phyloP scores from a whole-genome alignment of 768 basidiomycete species.

The Lentinula boryana region DNA sequence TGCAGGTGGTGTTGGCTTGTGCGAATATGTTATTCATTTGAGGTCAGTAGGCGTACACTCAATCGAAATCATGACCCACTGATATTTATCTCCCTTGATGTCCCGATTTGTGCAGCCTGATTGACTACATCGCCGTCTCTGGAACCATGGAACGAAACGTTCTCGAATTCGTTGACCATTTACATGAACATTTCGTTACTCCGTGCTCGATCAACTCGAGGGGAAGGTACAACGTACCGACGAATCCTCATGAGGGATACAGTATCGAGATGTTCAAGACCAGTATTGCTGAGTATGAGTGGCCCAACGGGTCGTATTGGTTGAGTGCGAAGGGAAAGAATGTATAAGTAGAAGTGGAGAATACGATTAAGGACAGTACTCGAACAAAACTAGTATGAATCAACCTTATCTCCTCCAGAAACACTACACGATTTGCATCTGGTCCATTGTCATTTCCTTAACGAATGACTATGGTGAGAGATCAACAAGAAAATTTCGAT shows the following conservation, averaged over 20 bases:
- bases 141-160: conserved; percentile 94
- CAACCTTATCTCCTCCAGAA: too few relatives aligned
- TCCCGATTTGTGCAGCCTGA: conserved; percentile 43
- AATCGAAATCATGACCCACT: not conserved
- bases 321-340: conserved; percentile 17
- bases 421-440: too few relatives aligned
- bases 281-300: conserved; percentile 80
- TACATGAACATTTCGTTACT: conserved; percentile 90
- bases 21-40: conserved; percentile 86
- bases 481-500: too few relatives aligned
- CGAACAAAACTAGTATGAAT: too few relatives aligned
- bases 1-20: conserved; percentile 90
- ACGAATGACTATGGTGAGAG: too few relatives aligned
- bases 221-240: conserved; percentile 87
- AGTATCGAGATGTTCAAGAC: conserved; percentile 85
- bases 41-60: conserved; percentile 34
- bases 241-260: conserved; percentile 72
- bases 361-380: too few relatives aligned
- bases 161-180: conserved; percentile 83
- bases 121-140: conserved; percentile 90
- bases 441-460: too few relatives aligned
- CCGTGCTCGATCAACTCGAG: conserved; percentile 82
- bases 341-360: not conserved
- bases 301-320: conserved; percentile 87
- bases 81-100: not conserved